These are phyloP conservation scores for Nephelium lappaceum DNA, from an alignment of 345 rosid genomes.

Conservation along the genomic window DNA sequence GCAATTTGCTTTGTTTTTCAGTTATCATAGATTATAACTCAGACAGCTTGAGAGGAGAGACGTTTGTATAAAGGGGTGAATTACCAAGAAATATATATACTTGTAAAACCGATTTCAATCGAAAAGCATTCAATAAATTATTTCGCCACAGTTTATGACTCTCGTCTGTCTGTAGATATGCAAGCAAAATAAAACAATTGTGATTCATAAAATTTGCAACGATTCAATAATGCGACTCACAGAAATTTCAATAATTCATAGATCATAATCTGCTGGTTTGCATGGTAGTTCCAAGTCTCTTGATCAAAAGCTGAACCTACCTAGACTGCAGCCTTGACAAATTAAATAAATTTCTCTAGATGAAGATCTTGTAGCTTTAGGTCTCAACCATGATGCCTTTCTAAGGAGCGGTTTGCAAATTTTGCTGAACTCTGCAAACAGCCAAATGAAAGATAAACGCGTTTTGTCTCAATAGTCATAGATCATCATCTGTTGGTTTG, in stretches of 20 bases:
- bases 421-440: constrained; percentile 57
- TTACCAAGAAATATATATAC: background rate
- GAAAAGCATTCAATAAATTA: too few relatives aligned
- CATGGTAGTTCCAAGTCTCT: background rate
- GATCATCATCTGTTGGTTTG: too few relatives aligned
- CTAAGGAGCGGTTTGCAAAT: constrained; percentile 80
- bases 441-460: constrained; percentile 6
- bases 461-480: background rate
- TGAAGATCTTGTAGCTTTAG: constrained; percentile 92
- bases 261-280: too few relatives aligned
- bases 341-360: constrained; percentile 93
- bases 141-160: too few relatives aligned
- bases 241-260: background rate
- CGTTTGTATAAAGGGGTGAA: background rate
- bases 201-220: background rate
- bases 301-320: background rate
- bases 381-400: constrained; percentile 90
- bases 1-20: background rate
- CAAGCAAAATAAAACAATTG: too few relatives aligned
- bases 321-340: constrained; percentile 58
- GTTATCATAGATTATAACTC: too few relatives aligned
- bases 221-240: background rate
- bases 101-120: background rate
- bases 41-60: too few relatives aligned
- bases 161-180: too few relatives aligned